Evolutionary conservation across 768 basidiomycete species (phyloP).

Genomic region (Rhodosporidiobolus odoratus): DNA sequence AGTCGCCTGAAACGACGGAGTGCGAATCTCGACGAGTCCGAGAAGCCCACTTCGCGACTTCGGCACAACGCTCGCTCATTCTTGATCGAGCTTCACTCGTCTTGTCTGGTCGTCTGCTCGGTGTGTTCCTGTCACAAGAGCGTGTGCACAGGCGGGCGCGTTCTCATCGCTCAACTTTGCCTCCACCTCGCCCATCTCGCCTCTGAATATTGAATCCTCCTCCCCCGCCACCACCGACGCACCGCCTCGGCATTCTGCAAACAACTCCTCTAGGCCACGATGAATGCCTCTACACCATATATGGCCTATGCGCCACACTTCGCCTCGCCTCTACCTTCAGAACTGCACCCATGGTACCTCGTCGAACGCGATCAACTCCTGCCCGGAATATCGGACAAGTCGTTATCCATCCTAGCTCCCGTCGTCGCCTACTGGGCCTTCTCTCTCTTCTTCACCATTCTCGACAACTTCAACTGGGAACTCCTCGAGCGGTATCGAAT

Average conservation of each 20-base stretch:
- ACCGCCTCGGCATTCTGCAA: not conserved
- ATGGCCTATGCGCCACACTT: conserved; percentile 11
- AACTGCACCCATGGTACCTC: conserved; percentile 49
- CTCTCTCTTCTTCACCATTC: conserved; percentile 70
- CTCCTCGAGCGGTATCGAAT: conserved; percentile 79
- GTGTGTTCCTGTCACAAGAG: no score
- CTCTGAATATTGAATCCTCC: no score
- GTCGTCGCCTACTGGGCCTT: conserved; percentile 76
- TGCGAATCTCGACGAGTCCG: no score
- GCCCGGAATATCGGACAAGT: conserved; percentile 61
- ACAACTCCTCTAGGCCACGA: not conserved
- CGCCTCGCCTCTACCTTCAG: not conserved
- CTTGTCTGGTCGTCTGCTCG: no score
- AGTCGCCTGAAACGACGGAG: no score
- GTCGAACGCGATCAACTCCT: conserved; percentile 48
- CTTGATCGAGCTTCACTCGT: no score
- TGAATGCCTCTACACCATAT: conserved; percentile 3
- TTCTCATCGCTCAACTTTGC: not conserved
- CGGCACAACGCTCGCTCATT: no score
- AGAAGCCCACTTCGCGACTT: no score
- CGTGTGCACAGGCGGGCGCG: not conserved
- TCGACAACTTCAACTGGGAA: conserved; percentile 64
- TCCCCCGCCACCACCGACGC: not conserved
- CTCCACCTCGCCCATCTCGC: not conserved
- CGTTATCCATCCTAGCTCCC: conserved; percentile 67